Conservation (phyloP, 768 basidiomycete genomes). For the Lactifluus volemus region DNA sequence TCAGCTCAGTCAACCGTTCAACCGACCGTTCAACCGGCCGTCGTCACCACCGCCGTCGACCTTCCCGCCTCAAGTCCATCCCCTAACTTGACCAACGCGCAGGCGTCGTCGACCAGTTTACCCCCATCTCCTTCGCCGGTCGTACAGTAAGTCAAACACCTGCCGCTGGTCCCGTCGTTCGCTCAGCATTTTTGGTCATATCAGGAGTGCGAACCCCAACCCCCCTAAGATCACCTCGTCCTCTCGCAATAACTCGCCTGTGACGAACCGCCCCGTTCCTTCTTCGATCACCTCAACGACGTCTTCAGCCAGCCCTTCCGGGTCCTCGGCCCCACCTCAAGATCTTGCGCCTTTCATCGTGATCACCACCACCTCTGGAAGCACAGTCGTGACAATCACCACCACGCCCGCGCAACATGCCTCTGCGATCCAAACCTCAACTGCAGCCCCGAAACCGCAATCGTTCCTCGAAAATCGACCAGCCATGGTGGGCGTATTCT, state of each 20-base stretch:
- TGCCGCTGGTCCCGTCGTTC: neutral
- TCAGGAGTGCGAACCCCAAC: neutral
- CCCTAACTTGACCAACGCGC: neutral
- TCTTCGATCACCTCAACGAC: neutral
- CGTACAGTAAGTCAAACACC: neutral
- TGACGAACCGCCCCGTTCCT: neutral
- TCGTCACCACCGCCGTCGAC: neutral
- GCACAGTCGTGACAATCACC: conserved; percentile 19
- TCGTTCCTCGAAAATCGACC: conserved; percentile 58
- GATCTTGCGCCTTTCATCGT: neutral
- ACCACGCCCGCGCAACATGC: conserved; percentile 18
- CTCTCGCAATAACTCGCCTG: neutral
- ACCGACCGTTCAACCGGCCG: neutral
- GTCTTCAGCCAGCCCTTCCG: no score
- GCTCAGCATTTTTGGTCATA: neutral
- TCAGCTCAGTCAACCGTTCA: neutral
- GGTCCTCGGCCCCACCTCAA: no score
- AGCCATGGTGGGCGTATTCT: conserved; percentile 52
- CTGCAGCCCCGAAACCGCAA: conserved; percentile 5
- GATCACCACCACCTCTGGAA: conserved; percentile 4
- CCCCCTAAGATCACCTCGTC: neutral
- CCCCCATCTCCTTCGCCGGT: neutral
- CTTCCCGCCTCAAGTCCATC: neutral
- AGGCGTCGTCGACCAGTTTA: neutral
- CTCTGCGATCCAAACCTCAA: conserved; percentile 23